These are phyloP conservation scores for Neonectria faginata DNA, from an alignment of 2,329 filamentous ascomycete species.

Conservation along the genomic window DNA sequence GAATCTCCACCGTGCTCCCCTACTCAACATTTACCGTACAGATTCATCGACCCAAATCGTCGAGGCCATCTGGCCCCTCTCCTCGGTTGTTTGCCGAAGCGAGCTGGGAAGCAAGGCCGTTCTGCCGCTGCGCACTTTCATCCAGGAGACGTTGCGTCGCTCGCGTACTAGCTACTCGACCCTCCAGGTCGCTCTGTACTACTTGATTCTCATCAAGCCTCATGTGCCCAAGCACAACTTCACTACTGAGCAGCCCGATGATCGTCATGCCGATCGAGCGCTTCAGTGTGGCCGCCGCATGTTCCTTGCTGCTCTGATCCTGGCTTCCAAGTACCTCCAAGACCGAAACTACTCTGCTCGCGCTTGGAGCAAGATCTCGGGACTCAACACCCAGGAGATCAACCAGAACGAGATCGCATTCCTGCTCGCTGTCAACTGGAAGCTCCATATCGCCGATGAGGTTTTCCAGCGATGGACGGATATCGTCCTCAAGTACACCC, in stretches of 20 bases:
- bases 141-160: slow-evolving; percentile 94
- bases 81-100: slow-evolving; percentile 80
- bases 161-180: slow-evolving; percentile 98
- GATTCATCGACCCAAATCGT: slow-evolving; percentile 98
- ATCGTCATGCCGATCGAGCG: slow-evolving; percentile 78
- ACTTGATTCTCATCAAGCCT: slow-evolving; percentile 92
- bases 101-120: slow-evolving; percentile 81
- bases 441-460: slow-evolving; percentile 89
- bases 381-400: slow-evolving; percentile 92
- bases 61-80: slow-evolving; percentile 95
- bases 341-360: slow-evolving; percentile 97
- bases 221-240: slow-evolving; percentile 87
- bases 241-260: slow-evolving; percentile 84
- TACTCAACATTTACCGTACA: slow-evolving; percentile 60
- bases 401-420: slow-evolving; percentile 97
- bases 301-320: slow-evolving; percentile 94
- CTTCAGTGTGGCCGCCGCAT: slow-evolving; percentile 96
- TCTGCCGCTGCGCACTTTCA: slow-evolving; percentile 91
- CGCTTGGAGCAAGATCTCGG: slow-evolving; percentile 99
- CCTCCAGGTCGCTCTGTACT: slow-evolving; percentile 95
- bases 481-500: slow-evolving; percentile 87
- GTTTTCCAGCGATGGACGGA: slow-evolving; percentile 95
- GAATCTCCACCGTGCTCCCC: slow-evolving; percentile 32
- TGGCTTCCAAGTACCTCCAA: slow-evolving; percentile 97
- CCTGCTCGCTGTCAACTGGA: slow-evolving; percentile 90